These are phyloP conservation scores for Cyclanthera cordifolia DNA, from an alignment of 306 rosid species.

Conservation along the genomic window DNA sequence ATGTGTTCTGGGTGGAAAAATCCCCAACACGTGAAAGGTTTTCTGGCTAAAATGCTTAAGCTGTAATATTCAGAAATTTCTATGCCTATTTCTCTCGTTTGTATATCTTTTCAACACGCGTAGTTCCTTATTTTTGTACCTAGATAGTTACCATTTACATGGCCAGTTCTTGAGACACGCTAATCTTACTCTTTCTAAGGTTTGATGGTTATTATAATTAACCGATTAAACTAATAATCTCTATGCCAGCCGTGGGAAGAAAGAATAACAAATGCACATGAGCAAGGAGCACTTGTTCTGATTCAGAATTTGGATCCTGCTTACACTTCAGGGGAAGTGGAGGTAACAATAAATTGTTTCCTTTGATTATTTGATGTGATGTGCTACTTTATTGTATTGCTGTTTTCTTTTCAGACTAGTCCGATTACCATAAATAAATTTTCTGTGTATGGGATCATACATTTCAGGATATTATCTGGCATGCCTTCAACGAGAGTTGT, in stretches of 20 bases:
- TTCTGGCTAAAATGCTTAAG: not conserved
- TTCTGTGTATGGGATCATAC: not conserved
- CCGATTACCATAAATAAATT: not conserved
- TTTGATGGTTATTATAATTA: not conserved
- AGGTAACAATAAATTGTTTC: constrained; percentile 37
- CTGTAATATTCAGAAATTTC: not conserved
- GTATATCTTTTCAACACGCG: not conserved
- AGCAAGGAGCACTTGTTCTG: constrained; percentile 56
- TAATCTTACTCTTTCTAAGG: not conserved
- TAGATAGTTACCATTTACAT: not conserved
- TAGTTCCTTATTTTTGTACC: not conserved
- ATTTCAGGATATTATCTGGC: constrained; percentile 51
- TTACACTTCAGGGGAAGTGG: constrained; percentile 57
- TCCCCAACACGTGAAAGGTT: not conserved
- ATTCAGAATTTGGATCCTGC: constrained; percentile 78
- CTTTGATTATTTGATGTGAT: not conserved
- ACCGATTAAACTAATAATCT: constrained; percentile 3
- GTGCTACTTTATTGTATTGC: not conserved
- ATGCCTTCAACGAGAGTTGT: constrained; percentile 58
- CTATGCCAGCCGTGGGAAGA: constrained; percentile 81
- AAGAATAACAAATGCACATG: constrained; percentile 39
- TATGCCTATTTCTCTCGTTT: not conserved
- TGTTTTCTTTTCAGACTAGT: not conserved
- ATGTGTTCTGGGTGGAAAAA: not conserved
- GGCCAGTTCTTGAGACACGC: not conserved